Evolutionary conservation across 495 filamentous ascomycete species (phyloP).

Genomic region (Neohortaea acidophila): DNA sequence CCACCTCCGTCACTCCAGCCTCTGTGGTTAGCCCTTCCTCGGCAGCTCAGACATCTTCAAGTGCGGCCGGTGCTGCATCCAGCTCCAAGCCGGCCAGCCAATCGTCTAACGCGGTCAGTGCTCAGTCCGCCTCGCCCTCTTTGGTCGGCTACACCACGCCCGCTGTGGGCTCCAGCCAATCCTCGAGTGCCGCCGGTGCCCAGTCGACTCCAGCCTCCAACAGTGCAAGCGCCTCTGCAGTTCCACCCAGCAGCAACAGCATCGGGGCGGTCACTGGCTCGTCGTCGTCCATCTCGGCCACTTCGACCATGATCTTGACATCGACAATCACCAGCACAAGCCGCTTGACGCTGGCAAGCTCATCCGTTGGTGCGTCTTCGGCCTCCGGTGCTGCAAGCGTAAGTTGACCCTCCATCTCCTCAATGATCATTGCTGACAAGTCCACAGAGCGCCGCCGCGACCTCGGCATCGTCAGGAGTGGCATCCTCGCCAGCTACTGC

Average conservation of each 20-base stretch:
- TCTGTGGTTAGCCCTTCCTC: too few species aligned
- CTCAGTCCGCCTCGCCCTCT: not conserved
- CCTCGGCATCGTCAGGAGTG: not conserved
- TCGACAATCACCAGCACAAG: constrained; percentile 3
- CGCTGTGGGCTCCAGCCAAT: not conserved
- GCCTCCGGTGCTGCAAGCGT: constrained; percentile 6
- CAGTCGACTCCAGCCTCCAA: too few species aligned
- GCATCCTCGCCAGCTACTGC: not conserved
- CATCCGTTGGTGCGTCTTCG: not conserved
- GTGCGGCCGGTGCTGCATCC: too few species aligned
- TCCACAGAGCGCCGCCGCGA: constrained; percentile 7
- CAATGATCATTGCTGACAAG: not conserved
- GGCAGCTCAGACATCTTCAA: too few species aligned
- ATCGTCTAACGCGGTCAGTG: too few species aligned
- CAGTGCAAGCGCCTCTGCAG: too few species aligned
- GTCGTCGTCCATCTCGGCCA: not conserved
- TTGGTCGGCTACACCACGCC: not conserved
- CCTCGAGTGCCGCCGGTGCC: too few species aligned
- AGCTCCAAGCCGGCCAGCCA: too few species aligned
- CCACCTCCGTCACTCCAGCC: too few species aligned
- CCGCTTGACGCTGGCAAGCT: not conserved
- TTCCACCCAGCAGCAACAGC: too few species aligned
- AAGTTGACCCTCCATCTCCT: not conserved
- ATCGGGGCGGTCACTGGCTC: too few species aligned
- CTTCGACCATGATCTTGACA: not conserved